Conservation (phyloP, 352 stramenopile species). For the Phytophthora fragariae region DNA sequence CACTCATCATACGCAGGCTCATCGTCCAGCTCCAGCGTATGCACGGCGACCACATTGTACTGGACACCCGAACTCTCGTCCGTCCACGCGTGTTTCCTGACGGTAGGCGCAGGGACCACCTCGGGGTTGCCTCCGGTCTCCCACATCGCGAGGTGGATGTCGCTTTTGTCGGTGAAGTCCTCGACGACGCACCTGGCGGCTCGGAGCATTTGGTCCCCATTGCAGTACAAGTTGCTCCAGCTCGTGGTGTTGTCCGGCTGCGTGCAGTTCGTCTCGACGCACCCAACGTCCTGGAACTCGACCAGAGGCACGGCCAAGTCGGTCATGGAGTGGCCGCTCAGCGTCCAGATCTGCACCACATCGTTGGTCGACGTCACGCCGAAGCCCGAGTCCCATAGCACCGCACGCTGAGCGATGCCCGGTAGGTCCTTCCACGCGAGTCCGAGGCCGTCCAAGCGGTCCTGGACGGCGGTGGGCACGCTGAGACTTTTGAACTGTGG, state of each 20-base stretch:
- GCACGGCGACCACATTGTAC: slow-evolving; percentile 31
- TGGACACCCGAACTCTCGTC: neutral
- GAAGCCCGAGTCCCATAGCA: slow-evolving; percentile 45
- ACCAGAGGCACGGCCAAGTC: slow-evolving; percentile 23
- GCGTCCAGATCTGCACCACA: slow-evolving; percentile 24
- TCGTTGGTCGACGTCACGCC: slow-evolving; percentile 11
- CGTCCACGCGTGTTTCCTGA: slow-evolving; percentile 13
- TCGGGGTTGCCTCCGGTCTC: slow-evolving; percentile 25
- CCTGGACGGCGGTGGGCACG: slow-evolving; percentile 14
- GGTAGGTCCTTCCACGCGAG: slow-evolving; percentile 25
- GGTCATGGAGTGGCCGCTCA: slow-evolving; percentile 24
- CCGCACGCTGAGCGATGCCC: slow-evolving; percentile 32
- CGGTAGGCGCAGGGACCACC: slow-evolving; percentile 2
- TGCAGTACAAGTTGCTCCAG: slow-evolving; percentile 30
- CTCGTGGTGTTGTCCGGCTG: slow-evolving; percentile 8
- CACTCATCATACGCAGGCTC: slow-evolving; percentile 31
- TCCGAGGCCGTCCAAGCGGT: slow-evolving; percentile 10
- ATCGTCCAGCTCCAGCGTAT: slow-evolving; percentile 14
- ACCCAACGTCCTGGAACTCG: slow-evolving; percentile 20
- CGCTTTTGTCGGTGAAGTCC: slow-evolving; percentile 6
- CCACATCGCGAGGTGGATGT: slow-evolving; percentile 36
- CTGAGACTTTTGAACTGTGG: neutral
- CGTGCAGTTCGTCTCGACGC: slow-evolving; percentile 23
- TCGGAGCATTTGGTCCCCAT: slow-evolving; percentile 40
- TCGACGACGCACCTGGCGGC: slow-evolving; percentile 38